Base-by-base conservation (phyloP, 176 grass and related monocot species). In the Ananas comosus region DNA sequence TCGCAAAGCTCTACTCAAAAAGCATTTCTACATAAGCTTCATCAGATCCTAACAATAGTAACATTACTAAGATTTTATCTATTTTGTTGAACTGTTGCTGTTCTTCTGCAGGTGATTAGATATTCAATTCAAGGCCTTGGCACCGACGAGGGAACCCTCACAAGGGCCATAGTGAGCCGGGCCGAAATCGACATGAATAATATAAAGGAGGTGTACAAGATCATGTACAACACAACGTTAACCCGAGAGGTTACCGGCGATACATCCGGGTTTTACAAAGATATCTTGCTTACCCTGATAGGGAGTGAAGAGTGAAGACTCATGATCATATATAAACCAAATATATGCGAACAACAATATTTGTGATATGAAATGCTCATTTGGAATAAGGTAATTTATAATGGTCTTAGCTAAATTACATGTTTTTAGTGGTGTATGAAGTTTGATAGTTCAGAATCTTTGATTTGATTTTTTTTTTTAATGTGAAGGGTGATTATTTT, bases 141-240 rank as follows among this genome's bases (percentile, higher is more conserved):
- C 64, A 96, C 92, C 1, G 88, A 96, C 22, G 92, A 91, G 80
- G 69, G 72, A 13, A 74, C 73, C 12, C 92, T 96, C 33, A 96
- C 83, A 0, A 88, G 92, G 70, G 88, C 21, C 2, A 84, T 96
- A 0, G 78, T 91, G 13, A 80, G 72, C 9, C 78, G 92, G 16
- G 81, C 88, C 1, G 88, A 96, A 82, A 79, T 91, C 5, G 92
- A 96, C 76, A 61, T 96, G 88, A 73, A 82, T 66, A 85, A 86
- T 66, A 84, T 96, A 49, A 89, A 91, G 51, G 85, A 88, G 51
- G 92, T 85, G 70, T 96, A 96, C 75, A 86, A 75, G 68, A 80
- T 7, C 9, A 88, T 72, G 67, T 91, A 89, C 83, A 61, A 68
- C 42, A 75, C 50, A 10, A 89, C 85, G 4, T 75, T 96, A 2